Percentiles rank a stretch among this genome's conserved stretches.
Conservation (phyloP, 2,329 filamentous ascomycete genomes). For the Aspergillus floridensis region DNA sequence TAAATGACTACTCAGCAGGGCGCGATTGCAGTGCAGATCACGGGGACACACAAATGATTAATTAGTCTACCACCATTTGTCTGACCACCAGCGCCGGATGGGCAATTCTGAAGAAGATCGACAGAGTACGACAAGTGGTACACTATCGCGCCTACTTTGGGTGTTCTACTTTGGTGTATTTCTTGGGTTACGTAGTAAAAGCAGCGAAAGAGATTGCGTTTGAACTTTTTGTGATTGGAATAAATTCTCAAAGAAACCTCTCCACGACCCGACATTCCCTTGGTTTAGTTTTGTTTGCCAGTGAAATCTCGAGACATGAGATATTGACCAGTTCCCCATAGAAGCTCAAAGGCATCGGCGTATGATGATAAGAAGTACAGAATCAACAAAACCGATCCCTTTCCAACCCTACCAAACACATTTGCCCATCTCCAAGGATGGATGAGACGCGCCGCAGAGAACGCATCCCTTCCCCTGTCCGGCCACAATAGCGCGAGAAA, state of each 20-base stretch:
- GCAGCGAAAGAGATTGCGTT: conserved; percentile 10
- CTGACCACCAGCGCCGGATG: too few relatives aligned
- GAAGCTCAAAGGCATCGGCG: conserved; percentile 20
- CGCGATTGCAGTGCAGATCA: neutral
- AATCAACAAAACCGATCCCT: conserved; percentile 14
- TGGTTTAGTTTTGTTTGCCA: conserved; percentile 11
- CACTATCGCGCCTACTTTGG: too few relatives aligned
- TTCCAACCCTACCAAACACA: conserved; percentile 40
- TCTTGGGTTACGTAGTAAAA: too few relatives aligned
- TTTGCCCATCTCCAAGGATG: conserved; percentile 26
- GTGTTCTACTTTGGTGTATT: too few relatives aligned
- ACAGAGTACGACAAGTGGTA: too few relatives aligned
- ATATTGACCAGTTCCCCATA: conserved; percentile 39
- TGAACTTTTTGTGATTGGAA: conserved; percentile 29
- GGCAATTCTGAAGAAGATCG: too few relatives aligned
- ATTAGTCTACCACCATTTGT: too few relatives aligned
- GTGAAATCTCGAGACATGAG: conserved; percentile 21
- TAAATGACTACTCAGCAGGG: too few relatives aligned
- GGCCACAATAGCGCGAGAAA: conserved; percentile 15
- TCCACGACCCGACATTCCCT: conserved; percentile 31
- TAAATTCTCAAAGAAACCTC: conserved; percentile 38
- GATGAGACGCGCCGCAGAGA: conserved; percentile 11
- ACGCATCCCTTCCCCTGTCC: conserved; percentile 20
- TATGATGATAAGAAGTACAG: conserved; percentile 16
- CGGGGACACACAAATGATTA: neutral